phyloP scores from a whole-genome alignment of 352 stramenopile species.

The Pythium sukuiense region DNA sequence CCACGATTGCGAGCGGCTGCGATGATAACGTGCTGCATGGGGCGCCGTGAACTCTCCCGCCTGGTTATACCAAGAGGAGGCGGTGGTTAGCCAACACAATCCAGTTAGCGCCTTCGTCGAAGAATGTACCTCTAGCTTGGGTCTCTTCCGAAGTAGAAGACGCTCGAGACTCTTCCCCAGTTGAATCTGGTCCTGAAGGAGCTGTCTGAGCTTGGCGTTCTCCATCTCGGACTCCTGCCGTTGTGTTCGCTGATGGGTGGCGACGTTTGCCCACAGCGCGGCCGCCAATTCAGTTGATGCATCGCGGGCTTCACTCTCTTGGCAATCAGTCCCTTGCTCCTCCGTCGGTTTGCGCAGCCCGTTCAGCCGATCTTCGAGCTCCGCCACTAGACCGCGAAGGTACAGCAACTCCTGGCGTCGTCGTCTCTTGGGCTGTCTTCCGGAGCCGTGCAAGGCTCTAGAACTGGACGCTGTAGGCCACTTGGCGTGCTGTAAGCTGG shows the following conservation, averaged over 20 bases:
- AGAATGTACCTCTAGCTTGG: not conserved
- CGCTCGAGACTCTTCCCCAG: not conserved
- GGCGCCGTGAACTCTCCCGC: not conserved
- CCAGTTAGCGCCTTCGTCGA: not conserved
- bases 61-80: not conserved
- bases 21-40: not conserved
- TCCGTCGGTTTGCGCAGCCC: not conserved
- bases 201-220: not conserved
- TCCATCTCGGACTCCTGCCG: not conserved
- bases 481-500: too few relatives aligned
- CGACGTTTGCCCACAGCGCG: not conserved
- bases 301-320: not conserved
- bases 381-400: not conserved
- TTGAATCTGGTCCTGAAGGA: not conserved
- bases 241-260: not conserved
- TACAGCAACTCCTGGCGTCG: not conserved
- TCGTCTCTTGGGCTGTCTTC: not conserved
- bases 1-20: not conserved
- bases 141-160: not conserved
- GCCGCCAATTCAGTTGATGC: not conserved
- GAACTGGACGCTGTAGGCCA: too few relatives aligned
- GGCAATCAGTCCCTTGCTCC: not conserved
- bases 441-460: too few relatives aligned
- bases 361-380: not conserved
- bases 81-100: too few relatives aligned